These are phyloP conservation scores for Russula sp. DNA, from an alignment of 768 basidiomycete genomes.

Conservation along the genomic window DNA sequence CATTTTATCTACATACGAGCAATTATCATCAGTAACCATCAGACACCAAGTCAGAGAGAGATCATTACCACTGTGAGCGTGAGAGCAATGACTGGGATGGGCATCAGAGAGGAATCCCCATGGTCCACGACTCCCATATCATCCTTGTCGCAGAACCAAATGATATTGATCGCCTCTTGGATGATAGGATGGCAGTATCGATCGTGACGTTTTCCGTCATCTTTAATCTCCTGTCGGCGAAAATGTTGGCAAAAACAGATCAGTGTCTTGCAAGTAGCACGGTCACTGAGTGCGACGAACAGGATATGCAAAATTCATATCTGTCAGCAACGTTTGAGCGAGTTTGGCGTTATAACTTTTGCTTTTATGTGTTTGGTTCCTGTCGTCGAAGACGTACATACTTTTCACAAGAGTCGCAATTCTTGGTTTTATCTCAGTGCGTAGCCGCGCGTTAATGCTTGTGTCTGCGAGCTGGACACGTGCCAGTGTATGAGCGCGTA, in stretches of 20 bases:
- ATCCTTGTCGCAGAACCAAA: conserved; percentile 3
- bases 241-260: too few relatives aligned
- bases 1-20: background rate
- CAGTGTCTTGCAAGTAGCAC: background rate
- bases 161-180: background rate
- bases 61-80: background rate
- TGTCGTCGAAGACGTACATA: background rate
- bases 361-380: background rate
- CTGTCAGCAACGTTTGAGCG: background rate
- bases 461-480: background rate
- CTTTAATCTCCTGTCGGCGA: too few relatives aligned
- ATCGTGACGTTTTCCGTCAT: background rate
- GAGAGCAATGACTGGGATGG: background rate
- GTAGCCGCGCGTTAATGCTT: background rate
- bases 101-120: background rate
- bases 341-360: background rate
- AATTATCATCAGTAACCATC: too few relatives aligned
- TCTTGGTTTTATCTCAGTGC: background rate
- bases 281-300: background rate
- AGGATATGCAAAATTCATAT: background rate
- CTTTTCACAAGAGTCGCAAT: background rate
- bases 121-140: background rate
- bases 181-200: conserved; percentile 9
- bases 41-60: too few relatives aligned
- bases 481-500: too few relatives aligned